Evolutionary conservation across 208 protist species (phyloP).

Genomic region (Naegleria gruberi): DNA sequence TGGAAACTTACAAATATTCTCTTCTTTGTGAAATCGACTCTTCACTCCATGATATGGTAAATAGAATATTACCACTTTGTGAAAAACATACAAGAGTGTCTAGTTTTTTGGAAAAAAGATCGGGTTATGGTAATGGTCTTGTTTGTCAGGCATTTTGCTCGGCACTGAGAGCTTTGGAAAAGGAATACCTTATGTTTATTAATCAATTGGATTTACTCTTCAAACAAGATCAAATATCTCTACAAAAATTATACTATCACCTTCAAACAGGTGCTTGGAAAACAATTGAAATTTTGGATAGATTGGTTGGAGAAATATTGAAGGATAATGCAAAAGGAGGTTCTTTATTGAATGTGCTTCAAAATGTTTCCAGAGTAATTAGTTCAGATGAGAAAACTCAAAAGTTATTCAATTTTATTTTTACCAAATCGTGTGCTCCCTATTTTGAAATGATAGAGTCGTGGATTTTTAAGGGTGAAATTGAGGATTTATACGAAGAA

Average conservation of each 20-base stretch:
- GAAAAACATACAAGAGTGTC: slow-evolving; percentile 24
- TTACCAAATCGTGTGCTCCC: slow-evolving; percentile 22
- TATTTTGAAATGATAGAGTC: slow-evolving; percentile 41
- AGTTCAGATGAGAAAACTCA: slow-evolving; percentile 24
- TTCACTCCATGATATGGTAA: neutral
- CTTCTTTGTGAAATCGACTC: neutral
- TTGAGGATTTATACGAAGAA: slow-evolving; percentile 43
- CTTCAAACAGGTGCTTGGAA: slow-evolving; percentile 30
- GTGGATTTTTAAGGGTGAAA: slow-evolving; percentile 40
- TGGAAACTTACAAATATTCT: neutral
- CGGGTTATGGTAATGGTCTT: slow-evolving; percentile 34
- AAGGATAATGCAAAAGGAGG: slow-evolving; percentile 13
- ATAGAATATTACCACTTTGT: slow-evolving; percentile 35
- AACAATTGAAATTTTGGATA: slow-evolving; percentile 33
- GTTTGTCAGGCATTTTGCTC: slow-evolving; percentile 36
- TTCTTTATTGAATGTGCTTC: slow-evolving; percentile 30
- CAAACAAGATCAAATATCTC: neutral
- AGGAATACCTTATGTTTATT: slow-evolving; percentile 38
- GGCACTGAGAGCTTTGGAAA: slow-evolving; percentile 13
- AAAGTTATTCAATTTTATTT: slow-evolving; percentile 31
- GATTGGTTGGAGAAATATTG: neutral
- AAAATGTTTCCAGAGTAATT: neutral
- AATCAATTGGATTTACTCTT: slow-evolving; percentile 35
- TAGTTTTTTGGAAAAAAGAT: slow-evolving; percentile 26
- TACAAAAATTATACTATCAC: slow-evolving; percentile 46